Evolutionary conservation across 202 grass and related monocot genomes (phyloP).

Genomic region (Bolboschoenoplectus hybrid): DNA sequence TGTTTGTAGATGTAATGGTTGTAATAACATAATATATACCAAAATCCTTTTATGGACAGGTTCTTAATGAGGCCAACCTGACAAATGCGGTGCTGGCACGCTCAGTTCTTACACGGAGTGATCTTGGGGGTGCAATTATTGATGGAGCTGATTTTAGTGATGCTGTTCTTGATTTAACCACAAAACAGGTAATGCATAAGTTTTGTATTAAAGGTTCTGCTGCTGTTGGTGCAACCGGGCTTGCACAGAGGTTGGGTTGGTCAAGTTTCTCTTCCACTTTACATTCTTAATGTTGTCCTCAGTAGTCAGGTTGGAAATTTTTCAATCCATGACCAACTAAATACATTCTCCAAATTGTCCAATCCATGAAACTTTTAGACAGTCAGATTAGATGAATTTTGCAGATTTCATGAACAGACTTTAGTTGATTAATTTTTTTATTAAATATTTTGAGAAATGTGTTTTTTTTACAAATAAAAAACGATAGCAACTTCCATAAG

Average conservation of each 20-base stretch:
- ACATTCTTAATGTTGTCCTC: not conserved
- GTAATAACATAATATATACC: not conserved
- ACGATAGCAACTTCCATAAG: not conserved
- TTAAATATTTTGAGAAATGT: not conserved
- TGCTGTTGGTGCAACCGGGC: not conserved
- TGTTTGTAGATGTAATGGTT: not conserved
- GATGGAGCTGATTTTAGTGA: slow-evolving; percentile 97
- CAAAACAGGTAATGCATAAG: slow-evolving; percentile 68
- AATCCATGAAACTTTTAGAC: not conserved
- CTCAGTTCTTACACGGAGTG: slow-evolving; percentile 89
- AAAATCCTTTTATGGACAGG: slow-evolving; percentile 45
- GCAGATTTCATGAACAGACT: not conserved
- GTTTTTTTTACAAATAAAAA: not conserved
- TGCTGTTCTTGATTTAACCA: slow-evolving; percentile 88
- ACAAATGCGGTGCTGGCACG: slow-evolving; percentile 86
- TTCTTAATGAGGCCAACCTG: slow-evolving; percentile 95
- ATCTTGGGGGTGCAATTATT: slow-evolving; percentile 86
- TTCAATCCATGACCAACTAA: not conserved
- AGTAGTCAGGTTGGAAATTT: not conserved
- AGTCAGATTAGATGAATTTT: slow-evolving; percentile 9
- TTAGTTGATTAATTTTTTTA: not conserved
- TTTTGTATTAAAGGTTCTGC: not conserved
- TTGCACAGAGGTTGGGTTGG: not conserved
- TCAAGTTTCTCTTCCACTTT: not conserved
- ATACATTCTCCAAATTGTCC: not conserved